Evolutionary conservation across 257 asterid species (phyloP).

Genomic region (Ophiorrhiza pumila): DNA sequence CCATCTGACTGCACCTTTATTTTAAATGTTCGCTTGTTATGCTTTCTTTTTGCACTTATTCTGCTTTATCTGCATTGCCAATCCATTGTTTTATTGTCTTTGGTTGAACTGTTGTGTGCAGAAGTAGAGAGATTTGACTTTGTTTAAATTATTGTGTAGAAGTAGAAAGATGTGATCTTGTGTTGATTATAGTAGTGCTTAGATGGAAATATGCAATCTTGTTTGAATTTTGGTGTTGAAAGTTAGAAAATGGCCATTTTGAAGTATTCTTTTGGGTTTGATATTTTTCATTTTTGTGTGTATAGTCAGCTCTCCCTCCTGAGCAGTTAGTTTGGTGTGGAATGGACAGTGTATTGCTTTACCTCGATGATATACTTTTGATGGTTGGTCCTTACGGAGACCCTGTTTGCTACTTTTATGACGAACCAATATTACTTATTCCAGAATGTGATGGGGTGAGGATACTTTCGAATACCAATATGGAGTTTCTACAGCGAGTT

Average conservation of each 20-base stretch:
- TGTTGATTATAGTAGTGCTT: background rate
- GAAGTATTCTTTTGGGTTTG: background rate
- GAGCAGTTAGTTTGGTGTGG: constrained; percentile 98
- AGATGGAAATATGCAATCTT: background rate
- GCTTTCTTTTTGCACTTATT: background rate
- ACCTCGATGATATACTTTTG: constrained; percentile 92
- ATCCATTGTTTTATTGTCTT: background rate
- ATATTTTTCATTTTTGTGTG: constrained; percentile 19
- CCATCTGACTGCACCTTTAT: no score
- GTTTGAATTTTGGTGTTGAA: background rate
- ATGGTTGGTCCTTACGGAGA: constrained; percentile 98
- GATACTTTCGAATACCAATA: constrained; percentile 69
- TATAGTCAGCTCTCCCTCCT: constrained; percentile 89
- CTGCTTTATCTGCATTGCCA: background rate
- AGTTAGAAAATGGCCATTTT: background rate
- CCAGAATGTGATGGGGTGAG: constrained; percentile 96
- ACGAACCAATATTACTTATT: constrained; percentile 77
- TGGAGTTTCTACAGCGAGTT: constrained; percentile 94
- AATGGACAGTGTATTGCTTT: constrained; percentile 82
- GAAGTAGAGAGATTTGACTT: no score
- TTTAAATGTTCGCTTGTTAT: no score
- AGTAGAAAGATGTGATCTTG: background rate
- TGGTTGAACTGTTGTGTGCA: background rate
- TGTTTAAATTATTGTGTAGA: no score
- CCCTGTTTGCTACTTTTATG: constrained; percentile 84